phyloP scores from a whole-genome alignment of 2,329 filamentous ascomycete genomes.

The Trichophyton rubrum region DNA sequence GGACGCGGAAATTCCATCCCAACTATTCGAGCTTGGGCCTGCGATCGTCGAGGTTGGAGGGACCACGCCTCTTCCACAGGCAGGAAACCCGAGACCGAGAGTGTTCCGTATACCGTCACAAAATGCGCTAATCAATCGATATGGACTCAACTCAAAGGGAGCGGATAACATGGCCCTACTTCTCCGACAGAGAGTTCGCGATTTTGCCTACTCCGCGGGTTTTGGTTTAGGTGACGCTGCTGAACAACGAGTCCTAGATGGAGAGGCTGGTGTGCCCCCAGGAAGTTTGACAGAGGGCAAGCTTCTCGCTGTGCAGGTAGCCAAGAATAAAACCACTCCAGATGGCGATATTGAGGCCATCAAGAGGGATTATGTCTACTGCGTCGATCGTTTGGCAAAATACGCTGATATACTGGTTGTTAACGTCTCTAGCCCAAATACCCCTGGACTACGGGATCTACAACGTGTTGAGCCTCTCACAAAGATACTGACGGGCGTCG shows the following conservation, averaged over 20 bases:
- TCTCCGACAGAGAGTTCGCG: conserved; percentile 62
- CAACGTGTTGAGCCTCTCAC: conserved; percentile 78
- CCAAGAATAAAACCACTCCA: conserved; percentile 90
- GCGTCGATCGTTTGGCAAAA: conserved; percentile 65
- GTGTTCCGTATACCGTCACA: conserved; percentile 77
- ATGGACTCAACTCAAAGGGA: conserved; percentile 84
- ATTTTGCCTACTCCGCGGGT: conserved; percentile 60
- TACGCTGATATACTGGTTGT: conserved; percentile 97
- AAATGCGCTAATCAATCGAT: conserved; percentile 85
- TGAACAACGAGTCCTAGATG: conserved; percentile 63
- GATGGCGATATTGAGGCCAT: conserved; percentile 76
- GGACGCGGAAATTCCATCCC: conserved; percentile 74
- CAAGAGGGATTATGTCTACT: conserved; percentile 69
- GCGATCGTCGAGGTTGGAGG: conserved; percentile 87
- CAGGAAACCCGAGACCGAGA: conserved; percentile 74
- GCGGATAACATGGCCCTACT: conserved; percentile 74
- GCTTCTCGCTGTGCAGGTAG: conserved; percentile 79
- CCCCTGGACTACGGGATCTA: conserved; percentile 73
- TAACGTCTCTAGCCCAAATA: conserved; percentile 95
- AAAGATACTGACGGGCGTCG: conserved; percentile 66
- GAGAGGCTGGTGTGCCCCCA: conserved; percentile 62
- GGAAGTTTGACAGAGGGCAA: conserved; percentile 67
- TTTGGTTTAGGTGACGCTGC: conserved; percentile 50
- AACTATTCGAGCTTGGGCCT: conserved; percentile 72
- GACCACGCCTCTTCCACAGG: conserved; percentile 73